Percentiles rank a stretch among this genome's conserved stretches.
Conservation (phyloP, 495 filamentous ascomycete species). For the Endocarpon pusillum region DNA sequence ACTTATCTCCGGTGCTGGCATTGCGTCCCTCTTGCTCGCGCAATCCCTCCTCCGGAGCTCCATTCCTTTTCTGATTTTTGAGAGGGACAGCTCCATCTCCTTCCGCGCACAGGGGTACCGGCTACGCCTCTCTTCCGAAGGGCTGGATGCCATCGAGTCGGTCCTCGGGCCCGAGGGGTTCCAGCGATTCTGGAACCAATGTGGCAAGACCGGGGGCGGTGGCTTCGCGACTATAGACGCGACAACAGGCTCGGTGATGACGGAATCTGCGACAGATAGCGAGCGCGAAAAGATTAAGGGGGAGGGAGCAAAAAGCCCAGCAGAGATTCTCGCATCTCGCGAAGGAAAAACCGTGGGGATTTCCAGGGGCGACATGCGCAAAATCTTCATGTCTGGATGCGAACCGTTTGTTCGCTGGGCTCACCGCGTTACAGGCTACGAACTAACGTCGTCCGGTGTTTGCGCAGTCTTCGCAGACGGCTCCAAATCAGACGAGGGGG, state of each 20-base stretch:
- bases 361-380: conserved; percentile 32
- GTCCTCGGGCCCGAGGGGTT: conserved; percentile 25
- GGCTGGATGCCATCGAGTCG: conserved; percentile 32
- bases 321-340: conserved; percentile 20
- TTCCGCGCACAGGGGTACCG: conserved; percentile 38
- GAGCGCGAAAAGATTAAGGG: conserved; percentile 2
- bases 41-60: conserved; percentile 26
- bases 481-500: conserved; percentile 29
- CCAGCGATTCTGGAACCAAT: conserved; percentile 30
- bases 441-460: conserved; percentile 26
- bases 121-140: conserved; percentile 30
- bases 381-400: conserved; percentile 27
- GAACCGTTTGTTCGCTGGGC: conserved; percentile 28
- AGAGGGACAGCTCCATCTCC: conserved; percentile 29
- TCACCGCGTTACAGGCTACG: conserved; percentile 29
- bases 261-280: too few relatives aligned
- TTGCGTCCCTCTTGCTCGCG: conserved; percentile 31
- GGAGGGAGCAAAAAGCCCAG: conserved; percentile 3
- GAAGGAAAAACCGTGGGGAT: conserved; percentile 34
- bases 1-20: conserved; percentile 34
- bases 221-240: conserved; percentile 29
- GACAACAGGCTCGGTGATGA: conserved; percentile 20
- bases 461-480: conserved; percentile 29
- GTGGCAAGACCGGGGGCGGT: conserved; percentile 33
- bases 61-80: conserved; percentile 35